Percentiles rank a stretch among this genome's conserved stretches.
Conservation (phyloP, 805 yeast species). For the Saccharomycopsis babjevae region DNA sequence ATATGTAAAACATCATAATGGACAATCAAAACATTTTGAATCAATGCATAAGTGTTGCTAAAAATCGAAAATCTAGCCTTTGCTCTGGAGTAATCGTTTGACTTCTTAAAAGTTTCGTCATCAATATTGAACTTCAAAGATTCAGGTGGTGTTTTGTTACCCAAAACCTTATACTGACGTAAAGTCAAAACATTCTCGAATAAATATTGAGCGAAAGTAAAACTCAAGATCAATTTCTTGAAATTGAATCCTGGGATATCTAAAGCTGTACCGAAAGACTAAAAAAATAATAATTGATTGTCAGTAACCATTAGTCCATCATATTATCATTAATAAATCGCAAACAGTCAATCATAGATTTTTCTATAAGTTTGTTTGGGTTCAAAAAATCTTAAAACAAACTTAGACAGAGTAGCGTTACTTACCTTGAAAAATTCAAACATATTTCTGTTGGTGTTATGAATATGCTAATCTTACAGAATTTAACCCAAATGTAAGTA, state of each 20-base stretch:
- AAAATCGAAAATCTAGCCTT: conserved; percentile 63
- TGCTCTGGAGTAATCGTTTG: conserved; percentile 71
- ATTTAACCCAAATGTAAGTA: too few relatives aligned
- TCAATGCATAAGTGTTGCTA: conserved; percentile 38
- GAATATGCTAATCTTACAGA: too few relatives aligned
- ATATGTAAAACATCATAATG: conserved; percentile 55
- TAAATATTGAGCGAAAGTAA: conserved; percentile 61
- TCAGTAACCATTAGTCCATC: neutral
- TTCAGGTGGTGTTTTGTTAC: conserved; percentile 50
- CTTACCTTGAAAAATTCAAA: neutral
- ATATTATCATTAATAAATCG: neutral
- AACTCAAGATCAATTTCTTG: conserved; percentile 66
- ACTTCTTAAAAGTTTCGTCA: conserved; percentile 61
- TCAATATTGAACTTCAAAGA: conserved; percentile 60
- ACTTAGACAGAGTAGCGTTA: neutral
- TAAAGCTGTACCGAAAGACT: conserved; percentile 5
- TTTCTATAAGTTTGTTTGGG: too few relatives aligned
- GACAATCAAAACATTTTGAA: conserved; percentile 48
- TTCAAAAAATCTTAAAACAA: neutral
- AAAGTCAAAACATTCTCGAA: conserved; percentile 66
- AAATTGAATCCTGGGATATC: conserved; percentile 44
- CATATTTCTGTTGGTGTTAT: neutral
- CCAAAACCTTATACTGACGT: conserved; percentile 67
- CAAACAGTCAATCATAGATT: too few relatives aligned
- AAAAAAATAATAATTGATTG: neutral